phyloP scores from a whole-genome alignment of 768 basidiomycete species.

The Brasilioporus rufonigricans region DNA sequence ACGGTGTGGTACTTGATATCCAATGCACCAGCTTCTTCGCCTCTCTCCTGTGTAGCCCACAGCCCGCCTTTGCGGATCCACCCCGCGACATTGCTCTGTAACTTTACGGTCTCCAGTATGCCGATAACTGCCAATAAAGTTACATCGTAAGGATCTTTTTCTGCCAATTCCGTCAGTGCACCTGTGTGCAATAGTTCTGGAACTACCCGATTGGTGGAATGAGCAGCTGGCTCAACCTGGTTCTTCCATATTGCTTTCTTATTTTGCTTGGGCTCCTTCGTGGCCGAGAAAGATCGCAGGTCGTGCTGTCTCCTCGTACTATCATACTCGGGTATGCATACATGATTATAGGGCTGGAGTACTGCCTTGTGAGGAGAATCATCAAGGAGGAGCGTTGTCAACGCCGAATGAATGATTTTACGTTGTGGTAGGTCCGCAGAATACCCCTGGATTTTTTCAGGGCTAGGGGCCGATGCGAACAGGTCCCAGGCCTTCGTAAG shows the following conservation, averaged over 20 bases:
- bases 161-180: neutral
- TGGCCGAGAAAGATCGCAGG: slow-evolving; percentile 27
- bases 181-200: neutral
- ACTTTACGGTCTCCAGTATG: slow-evolving; percentile 56
- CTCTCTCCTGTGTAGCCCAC: slow-evolving; percentile 13
- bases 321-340: slow-evolving; percentile 72
- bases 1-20: neutral
- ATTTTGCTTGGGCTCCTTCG: slow-evolving; percentile 12
- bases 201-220: neutral
- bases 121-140: slow-evolving; percentile 64
- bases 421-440: slow-evolving; percentile 3
- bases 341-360: slow-evolving; percentile 79
- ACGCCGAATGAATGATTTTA: slow-evolving; percentile 36
- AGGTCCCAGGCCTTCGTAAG: slow-evolving; percentile 65
- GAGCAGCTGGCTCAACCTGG: neutral
- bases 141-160: slow-evolving; percentile 40
- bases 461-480: slow-evolving; percentile 23
- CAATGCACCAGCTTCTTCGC: neutral
- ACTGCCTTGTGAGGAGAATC: slow-evolving; percentile 54
- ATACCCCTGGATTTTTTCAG: neutral
- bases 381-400: slow-evolving; percentile 50
- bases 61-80: slow-evolving; percentile 65
- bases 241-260: slow-evolving; percentile 7
- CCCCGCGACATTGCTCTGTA: slow-evolving; percentile 60
- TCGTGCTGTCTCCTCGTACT: slow-evolving; percentile 41